These are phyloP conservation scores for Sclerotinia subarctica DNA, from an alignment of 2,329 filamentous ascomycete species.

Conservation along the genomic window DNA sequence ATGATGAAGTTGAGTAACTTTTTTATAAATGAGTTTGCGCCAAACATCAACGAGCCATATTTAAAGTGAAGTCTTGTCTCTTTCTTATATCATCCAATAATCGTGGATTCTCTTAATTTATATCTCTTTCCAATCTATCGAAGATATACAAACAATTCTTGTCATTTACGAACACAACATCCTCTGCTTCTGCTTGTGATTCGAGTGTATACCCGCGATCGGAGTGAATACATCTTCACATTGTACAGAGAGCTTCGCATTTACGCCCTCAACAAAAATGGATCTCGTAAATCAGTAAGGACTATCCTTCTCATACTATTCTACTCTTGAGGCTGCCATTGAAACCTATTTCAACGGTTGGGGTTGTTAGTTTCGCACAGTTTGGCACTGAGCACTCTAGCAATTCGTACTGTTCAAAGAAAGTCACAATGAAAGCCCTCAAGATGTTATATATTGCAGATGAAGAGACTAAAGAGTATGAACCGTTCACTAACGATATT, in stretches of 20 bases:
- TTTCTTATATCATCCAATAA: slow-evolving; percentile 4
- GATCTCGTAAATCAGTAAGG: slow-evolving; percentile 60
- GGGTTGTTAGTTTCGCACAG: background rate
- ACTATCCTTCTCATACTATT: slow-evolving; percentile 27
- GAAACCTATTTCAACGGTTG: background rate
- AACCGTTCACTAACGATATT: slow-evolving; percentile 40
- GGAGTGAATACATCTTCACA: slow-evolving; percentile 10
- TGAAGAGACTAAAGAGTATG: slow-evolving; percentile 44
- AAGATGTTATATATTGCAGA: slow-evolving; percentile 38
- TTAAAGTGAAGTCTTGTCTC: slow-evolving; percentile 6
- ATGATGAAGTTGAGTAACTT: background rate
- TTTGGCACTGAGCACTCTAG: background rate
- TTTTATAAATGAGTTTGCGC: slow-evolving; percentile 9
- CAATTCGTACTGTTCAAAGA: background rate
- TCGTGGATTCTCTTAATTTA: background rate
- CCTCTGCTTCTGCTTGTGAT: slow-evolving; percentile 4
- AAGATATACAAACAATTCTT: slow-evolving; percentile 9
- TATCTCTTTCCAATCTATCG: background rate
- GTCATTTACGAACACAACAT: background rate
- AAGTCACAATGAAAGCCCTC: slow-evolving; percentile 8
- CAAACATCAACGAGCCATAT: slow-evolving; percentile 11
- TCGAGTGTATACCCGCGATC: slow-evolving; percentile 19
- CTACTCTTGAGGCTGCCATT: slow-evolving; percentile 5
- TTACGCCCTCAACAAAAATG: slow-evolving; percentile 41
- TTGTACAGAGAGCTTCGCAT: background rate